Evolutionary conservation across 2,329 filamentous ascomycete genomes (phyloP), one percentile per base, ranked within the genome.

Genomic region (Xylaria sp.): DNA sequence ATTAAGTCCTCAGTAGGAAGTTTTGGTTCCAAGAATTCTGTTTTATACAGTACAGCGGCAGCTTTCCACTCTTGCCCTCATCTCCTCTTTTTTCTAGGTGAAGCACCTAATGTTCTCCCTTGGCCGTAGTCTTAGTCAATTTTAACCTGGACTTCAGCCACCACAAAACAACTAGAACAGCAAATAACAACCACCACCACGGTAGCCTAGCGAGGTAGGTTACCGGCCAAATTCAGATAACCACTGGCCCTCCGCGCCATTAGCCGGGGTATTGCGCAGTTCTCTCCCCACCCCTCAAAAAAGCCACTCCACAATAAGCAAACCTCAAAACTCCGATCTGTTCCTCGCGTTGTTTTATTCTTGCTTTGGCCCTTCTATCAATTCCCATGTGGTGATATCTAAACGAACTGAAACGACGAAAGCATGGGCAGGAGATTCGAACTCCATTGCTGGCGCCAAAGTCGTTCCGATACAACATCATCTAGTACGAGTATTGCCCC

Each of bases 1-100:
- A 49, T 25, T 58, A 59, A 2, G 44, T 50, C 7, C 44, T 3
- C 39, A 31, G 31, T 31, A 13, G 36, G 31, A 22, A 20, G n/a
- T 29, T 53, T 53, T 61, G 38, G 38, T 29, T 63, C 51, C 27
- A 56, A 53, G n/a, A 47, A 58, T 47, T 49, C 20, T 42, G 27
- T 53, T 64, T 59, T 65, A 60, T 65, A 65, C 62, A 60, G 56
- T 60, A 38, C 49, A n/a, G 33, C 11, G 13, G 33, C 11, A 45
- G 31, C 31, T 55, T 42, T 33, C 33, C 36, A 27, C 50, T 25
- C 22, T 49, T 31, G 17, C 47, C 42, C 42, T 55, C 33, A 11
- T 11, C 31, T 50, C 25, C 42, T 51, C 15, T 49, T 50, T n/a
- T 47, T 50, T 47, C 31, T 33, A 49, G n/a, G 36, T n/a, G 51